Base-by-base conservation (phyloP, 1,284 basidiomycete genomes). In the Marasmius fiardii region DNA sequence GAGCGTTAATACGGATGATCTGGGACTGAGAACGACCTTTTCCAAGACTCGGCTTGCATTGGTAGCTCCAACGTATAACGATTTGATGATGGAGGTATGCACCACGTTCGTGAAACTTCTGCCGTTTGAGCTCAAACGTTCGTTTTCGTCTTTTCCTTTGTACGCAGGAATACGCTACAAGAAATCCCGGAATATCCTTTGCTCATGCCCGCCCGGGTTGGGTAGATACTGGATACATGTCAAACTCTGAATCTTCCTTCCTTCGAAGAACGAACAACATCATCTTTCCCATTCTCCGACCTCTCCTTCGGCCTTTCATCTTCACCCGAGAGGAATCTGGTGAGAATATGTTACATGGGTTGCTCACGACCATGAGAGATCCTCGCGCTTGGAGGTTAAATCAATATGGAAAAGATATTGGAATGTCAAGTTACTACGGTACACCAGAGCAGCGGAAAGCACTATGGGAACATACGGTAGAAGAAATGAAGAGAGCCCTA, bases 81-180 rank as follows among this genome's bases (percentile, higher is more conserved):
- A 64, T 57, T 43, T 64, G 2, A 58, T 58, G 60, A 54, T 63
- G 47, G 47, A 63, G 56, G 63, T 64, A 21, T 45, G n/a, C 14
- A 14, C 8, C 39, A 12, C 43, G 20, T 16, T 43, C 39, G n/a
- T 5, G 2, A 41, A 20, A 44, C 43, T n/a, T 33, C 8, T 43
- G 10, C 8, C 12, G 16, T 11, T 39, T 34, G 12, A 53, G 14
- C 41, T 28, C 28, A 20, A n/a, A n/a, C n/a, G n/a, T n/a, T n/a
- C n/a, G n/a, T n/a, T n/a, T n/a, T n/a, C n/a, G n/a, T n/a, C n/a
- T n/a, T n/a, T n/a, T n/a, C n/a, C n/a, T 31, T 12, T 23, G 44
- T 26, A 31, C 14, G 12, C 21, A 57, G 55, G 51, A 57, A 41
- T 47, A 53, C 34, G 18, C 33, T 14, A 7, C 20, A 11, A 51